Evolutionary conservation across 2,329 filamentous ascomycete species (phyloP), one percentile per base, ranked within the genome.

Genomic region (Cercospora brassicicola): DNA sequence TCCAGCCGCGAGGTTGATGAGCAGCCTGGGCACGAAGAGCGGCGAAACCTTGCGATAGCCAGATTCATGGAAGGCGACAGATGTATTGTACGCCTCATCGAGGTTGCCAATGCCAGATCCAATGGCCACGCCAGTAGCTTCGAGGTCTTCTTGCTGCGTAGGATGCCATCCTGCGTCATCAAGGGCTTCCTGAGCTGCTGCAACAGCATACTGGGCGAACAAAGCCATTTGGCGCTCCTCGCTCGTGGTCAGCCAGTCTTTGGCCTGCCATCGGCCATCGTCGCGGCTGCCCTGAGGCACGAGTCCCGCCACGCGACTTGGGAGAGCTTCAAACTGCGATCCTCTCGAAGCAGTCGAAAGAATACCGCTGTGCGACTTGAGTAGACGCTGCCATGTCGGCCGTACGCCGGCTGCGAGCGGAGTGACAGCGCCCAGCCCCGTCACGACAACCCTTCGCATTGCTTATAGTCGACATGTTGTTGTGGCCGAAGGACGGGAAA

Each of bases 81-180:
- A 92, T 1, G 93, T 96, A 69, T 90, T 85, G 79, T 96, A 97
- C 8, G 96, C 89, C 74, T 97, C 93, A 48, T 97, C 91, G 45
- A 99, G 85, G 75, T 95, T 97, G 15, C 95, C 95, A 74, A 99
- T 97, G 1, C 95, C 95, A 72, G 94, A 98, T 2, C 95, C 95
- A 48, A 99, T 85, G 76, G 94, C 97, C 1, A 99, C 91, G 0
- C 95, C 95, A 0, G 94, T 96, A 64, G 85, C 85, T 76, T 96
- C 91, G 26, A 86, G 85, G 66, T 94, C 87, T 26, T 88, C 85
- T 18, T 84, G 82, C 4, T 77, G 80, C 4, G 81, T 82, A 0
- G 90, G 88, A 59, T 86, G 83, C 92, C 94, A 97, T 2, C 86
- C 88, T 0, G 94, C 90, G 82, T 98, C 93, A 30, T 87, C 81